phyloP scores from a whole-genome alignment of 2,329 filamentous ascomycete species.

The Neonectria punicea region DNA sequence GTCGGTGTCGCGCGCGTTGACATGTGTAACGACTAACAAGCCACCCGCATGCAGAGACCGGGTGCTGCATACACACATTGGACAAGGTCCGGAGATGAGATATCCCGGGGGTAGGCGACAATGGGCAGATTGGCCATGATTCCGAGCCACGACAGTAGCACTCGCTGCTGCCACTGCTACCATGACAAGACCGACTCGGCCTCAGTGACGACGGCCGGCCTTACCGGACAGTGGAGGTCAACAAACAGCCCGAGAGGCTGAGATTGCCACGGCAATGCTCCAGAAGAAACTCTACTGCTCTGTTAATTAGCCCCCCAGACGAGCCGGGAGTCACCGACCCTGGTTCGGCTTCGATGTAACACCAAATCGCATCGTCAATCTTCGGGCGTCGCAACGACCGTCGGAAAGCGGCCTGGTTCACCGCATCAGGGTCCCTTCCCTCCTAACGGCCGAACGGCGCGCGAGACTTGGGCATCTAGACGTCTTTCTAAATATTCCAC shows the following conservation, averaged over 20 bases:
- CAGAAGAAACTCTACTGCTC: background rate
- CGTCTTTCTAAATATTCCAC: background rate
- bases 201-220: background rate
- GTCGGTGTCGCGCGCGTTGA: background rate
- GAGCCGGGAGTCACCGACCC: conserved; percentile 11
- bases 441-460: background rate
- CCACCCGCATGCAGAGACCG: background rate
- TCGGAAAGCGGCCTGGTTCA: conserved; percentile 21
- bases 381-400: conserved; percentile 29
- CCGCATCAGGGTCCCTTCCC: background rate
- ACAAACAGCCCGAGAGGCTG: background rate
- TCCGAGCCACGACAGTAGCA: background rate
- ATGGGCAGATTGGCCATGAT: conserved; percentile 12
- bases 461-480: conserved; percentile 2
- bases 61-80: background rate
- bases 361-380: conserved; percentile 41
- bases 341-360: conserved; percentile 32
- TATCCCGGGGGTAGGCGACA: conserved; percentile 1
- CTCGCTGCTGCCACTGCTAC: too few relatives aligned
- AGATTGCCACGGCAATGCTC: conserved; percentile 12
- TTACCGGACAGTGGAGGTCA: background rate
- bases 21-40: background rate
- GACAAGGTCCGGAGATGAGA: conserved; percentile 17
- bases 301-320: conserved; percentile 3
- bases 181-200: too few relatives aligned